phyloP scores from a whole-genome alignment of 1,284 basidiomycete species.

The Microbotryum lychnidis-dioicae region DNA sequence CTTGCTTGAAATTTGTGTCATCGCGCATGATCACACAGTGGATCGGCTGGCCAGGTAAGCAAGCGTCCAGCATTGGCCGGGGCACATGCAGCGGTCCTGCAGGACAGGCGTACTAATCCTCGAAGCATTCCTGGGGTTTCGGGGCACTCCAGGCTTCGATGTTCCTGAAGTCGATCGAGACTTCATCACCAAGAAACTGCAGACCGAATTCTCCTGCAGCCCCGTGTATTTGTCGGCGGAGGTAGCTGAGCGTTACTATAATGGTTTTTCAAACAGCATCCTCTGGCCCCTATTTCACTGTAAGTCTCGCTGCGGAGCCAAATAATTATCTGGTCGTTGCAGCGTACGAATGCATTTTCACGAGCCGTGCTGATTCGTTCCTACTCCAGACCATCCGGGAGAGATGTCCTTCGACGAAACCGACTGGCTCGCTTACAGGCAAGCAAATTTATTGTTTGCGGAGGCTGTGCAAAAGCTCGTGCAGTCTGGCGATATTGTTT shows the following conservation, averaged over 20 bases:
- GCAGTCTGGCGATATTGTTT: constrained; percentile 82
- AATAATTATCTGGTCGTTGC: too few relatives aligned
- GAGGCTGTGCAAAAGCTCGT: constrained; percentile 73
- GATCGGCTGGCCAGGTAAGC: constrained; percentile 38
- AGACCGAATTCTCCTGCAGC: constrained; percentile 92
- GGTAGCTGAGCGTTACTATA: constrained; percentile 95
- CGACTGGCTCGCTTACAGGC: constrained; percentile 95
- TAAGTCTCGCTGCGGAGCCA: neutral
- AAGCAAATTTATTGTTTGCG: constrained; percentile 92
- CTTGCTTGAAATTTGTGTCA: too few relatives aligned
- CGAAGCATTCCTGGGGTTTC: neutral
- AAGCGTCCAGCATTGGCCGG: neutral
- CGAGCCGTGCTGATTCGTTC: neutral
- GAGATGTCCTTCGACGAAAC: constrained; percentile 99
- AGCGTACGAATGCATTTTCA: neutral
- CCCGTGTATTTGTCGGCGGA: constrained; percentile 97
- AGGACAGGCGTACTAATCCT: neutral
- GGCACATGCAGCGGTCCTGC: neutral
- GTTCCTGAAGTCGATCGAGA: constrained; percentile 80
- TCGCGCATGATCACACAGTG: constrained; percentile 16
- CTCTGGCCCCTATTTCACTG: constrained; percentile 98
- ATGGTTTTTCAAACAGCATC: constrained; percentile 97
- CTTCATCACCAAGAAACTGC: constrained; percentile 74
- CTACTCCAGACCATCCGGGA: constrained; percentile 44
- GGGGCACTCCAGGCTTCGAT: constrained; percentile 57